These are phyloP conservation scores for Bathelium albidoporum DNA, from an alignment of 495 filamentous ascomycete genomes.

Conservation along the genomic window DNA sequence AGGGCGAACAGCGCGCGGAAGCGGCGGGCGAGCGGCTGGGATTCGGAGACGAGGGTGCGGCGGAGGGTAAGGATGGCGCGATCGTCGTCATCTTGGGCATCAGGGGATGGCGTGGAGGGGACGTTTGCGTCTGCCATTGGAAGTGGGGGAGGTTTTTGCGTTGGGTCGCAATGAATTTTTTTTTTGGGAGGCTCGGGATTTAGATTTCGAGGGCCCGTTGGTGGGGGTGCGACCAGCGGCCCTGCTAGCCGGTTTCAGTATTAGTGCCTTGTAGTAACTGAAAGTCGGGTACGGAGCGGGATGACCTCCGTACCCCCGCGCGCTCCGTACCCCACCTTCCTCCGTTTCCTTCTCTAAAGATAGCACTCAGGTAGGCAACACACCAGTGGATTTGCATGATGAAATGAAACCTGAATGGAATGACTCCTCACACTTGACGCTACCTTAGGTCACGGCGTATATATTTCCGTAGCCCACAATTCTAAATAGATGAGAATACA, in stretches of 20 bases:
- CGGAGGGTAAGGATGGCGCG: slow-evolving; percentile 52
- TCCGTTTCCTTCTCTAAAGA: background rate
- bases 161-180: background rate
- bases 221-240: background rate
- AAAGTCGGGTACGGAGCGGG: too few species aligned
- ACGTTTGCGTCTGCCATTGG: slow-evolving; percentile 1
- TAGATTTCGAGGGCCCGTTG: background rate
- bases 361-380: background rate
- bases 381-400: background rate
- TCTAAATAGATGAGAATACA: too few species aligned
- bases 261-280: background rate
- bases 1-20: slow-evolving; percentile 98
- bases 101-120: slow-evolving; percentile 1
- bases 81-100: slow-evolving; percentile 3
- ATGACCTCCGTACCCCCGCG: too few species aligned
- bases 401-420: background rate
- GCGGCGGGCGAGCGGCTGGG: slow-evolving; percentile 69
- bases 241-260: background rate
- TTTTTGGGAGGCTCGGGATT: background rate
- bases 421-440: too few species aligned
- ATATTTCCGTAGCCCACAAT: too few species aligned
- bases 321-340: too few species aligned
- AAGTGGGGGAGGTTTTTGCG: background rate
- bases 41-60: slow-evolving; percentile 65
- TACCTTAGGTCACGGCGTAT: too few species aligned